These are phyloP conservation scores for Mycena haematopus DNA, from an alignment of 768 basidiomycete species.

Conservation along the genomic window DNA sequence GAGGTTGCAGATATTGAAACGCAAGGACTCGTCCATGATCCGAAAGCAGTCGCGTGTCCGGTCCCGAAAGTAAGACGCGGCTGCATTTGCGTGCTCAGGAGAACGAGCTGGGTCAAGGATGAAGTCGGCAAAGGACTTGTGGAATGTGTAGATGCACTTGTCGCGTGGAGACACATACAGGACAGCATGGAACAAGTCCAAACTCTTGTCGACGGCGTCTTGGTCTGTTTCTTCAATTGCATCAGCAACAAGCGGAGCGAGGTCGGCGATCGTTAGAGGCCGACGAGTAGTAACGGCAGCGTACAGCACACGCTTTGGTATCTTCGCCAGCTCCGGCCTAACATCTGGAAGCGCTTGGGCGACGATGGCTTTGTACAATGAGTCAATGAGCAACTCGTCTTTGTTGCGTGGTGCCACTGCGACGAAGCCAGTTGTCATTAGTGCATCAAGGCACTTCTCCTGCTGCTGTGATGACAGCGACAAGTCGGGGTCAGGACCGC, in stretches of 20 bases:
- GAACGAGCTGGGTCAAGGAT: neutral
- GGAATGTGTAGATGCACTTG: neutral
- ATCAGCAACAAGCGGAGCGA: neutral
- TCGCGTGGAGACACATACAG: neutral
- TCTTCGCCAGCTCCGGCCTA: too few relatives aligned
- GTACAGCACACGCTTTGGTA: neutral
- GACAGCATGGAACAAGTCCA: neutral
- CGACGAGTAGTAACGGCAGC: neutral
- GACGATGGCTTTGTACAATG: too few relatives aligned
- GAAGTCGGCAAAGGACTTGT: neutral
- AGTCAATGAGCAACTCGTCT: neutral
- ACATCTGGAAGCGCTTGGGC: too few relatives aligned
- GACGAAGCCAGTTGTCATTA: neutral
- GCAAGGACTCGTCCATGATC: neutral
- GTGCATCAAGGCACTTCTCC: neutral
- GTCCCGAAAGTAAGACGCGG: neutral
- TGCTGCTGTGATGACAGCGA: neutral
- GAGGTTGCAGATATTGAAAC: neutral
- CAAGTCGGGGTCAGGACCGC: neutral
- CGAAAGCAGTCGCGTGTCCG: neutral
- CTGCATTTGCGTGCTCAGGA: neutral
- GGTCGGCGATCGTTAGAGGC: neutral
- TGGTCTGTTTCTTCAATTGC: neutral
- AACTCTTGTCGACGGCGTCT: neutral
- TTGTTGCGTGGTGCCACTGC: neutral